Conservation (phyloP, 1,284 basidiomycete genomes). For the Cutaneotrichosporon cyanovorans region DNA sequence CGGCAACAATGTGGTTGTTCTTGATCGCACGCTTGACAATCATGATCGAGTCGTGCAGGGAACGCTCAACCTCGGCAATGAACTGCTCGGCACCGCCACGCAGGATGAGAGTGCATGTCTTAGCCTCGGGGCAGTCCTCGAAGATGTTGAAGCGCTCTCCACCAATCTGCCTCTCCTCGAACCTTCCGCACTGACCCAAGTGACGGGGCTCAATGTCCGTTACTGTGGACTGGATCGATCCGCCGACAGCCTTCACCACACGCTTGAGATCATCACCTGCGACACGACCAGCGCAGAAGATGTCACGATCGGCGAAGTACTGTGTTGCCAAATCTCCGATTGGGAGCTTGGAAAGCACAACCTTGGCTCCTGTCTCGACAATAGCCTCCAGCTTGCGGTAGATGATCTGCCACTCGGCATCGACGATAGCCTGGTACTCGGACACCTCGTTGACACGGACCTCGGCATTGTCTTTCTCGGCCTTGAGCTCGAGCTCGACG, state of each 20-base stretch:
- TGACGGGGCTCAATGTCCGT: constrained; percentile 86
- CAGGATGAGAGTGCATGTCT: constrained; percentile 93
- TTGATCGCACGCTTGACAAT: constrained; percentile 95
- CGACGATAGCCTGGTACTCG: constrained; percentile 98
- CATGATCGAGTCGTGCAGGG: constrained; percentile 98
- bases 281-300: constrained; percentile 98
- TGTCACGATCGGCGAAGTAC: constrained; percentile 98
- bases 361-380: constrained; percentile 91
- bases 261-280: constrained; percentile 83
- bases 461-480: constrained; percentile 99
- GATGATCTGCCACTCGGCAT: constrained; percentile 99
- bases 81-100: constrained; percentile 98
- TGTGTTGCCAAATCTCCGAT: constrained; percentile 98
- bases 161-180: constrained; percentile 94
- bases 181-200: constrained; percentile 81
- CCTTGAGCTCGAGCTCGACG: constrained; percentile 97
- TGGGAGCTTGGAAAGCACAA: constrained; percentile 94
- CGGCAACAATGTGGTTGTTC: constrained; percentile 92
- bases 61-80: constrained; percentile 95
- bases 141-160: constrained; percentile 97
- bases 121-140: constrained; percentile 86
- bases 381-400: constrained; percentile 96
- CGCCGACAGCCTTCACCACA: constrained; percentile 93
- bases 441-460: constrained; percentile 93
- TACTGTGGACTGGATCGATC: constrained; percentile 89